Conservation (phyloP, 805 yeast species). For the Isabelozyma pseudorhagii region DNA sequence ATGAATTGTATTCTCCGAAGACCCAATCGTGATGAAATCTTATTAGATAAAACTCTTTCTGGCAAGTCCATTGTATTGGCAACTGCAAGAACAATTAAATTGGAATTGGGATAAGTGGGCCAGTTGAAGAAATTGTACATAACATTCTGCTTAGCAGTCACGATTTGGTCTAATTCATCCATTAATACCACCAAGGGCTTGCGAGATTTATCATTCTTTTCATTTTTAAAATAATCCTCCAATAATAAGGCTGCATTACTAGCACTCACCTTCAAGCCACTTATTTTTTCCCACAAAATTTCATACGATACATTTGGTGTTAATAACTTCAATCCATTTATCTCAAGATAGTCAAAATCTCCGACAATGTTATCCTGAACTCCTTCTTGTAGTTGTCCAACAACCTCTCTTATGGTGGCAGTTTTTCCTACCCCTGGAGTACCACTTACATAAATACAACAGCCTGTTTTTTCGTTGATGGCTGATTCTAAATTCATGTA, state of each 20-base stretch:
- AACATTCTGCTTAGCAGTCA: slow-evolving; percentile 75
- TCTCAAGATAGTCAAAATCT: slow-evolving; percentile 72
- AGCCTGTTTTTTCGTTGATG: slow-evolving; percentile 66
- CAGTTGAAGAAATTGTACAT: slow-evolving; percentile 97
- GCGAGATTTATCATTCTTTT: slow-evolving; percentile 23
- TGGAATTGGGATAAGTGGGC: slow-evolving; percentile 83
- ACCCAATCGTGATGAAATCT: slow-evolving; percentile 89
- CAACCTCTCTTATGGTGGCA: slow-evolving; percentile 84
- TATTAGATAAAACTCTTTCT: slow-evolving; percentile 80
- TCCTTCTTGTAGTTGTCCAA: slow-evolving; percentile 55
- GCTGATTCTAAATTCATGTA: slow-evolving; percentile 70
- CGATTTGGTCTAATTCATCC: slow-evolving; percentile 93
- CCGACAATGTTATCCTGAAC: slow-evolving; percentile 17
- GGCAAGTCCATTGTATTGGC: slow-evolving; percentile 98
- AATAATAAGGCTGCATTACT: slow-evolving; percentile 63
- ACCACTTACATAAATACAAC: slow-evolving; percentile 89
- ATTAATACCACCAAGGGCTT: slow-evolving; percentile 71
- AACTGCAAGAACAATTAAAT: slow-evolving; percentile 83
- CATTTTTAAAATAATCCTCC: slow-evolving; percentile 62
- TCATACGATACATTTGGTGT: slow-evolving; percentile 83
- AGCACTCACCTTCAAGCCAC: slow-evolving; percentile 55
- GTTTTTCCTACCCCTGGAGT: slow-evolving; percentile 99
- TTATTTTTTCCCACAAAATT: slow-evolving; percentile 71
- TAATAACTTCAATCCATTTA: slow-evolving; percentile 84
- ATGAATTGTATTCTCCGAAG: slow-evolving; percentile 81